Conservation (phyloP, 164 flowering plant species). For the Magnolia kwangsiensis region DNA sequence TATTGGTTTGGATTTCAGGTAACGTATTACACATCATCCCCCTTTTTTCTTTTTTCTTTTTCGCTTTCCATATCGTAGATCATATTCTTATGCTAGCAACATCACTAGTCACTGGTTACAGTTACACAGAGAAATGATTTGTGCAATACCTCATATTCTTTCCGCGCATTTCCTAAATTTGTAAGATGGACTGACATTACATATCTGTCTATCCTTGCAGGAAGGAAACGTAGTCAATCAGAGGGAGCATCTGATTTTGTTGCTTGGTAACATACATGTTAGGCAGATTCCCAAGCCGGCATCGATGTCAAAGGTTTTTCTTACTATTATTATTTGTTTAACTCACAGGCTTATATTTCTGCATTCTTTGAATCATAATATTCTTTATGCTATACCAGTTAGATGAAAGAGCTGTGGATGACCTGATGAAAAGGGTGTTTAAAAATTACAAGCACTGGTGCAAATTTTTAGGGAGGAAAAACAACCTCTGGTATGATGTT, state of each 20-base stretch:
- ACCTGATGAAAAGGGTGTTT: conserved; percentile 73
- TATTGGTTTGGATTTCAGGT: conserved; percentile 90
- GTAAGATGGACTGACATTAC: neutral
- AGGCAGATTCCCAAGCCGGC: conserved; percentile 47
- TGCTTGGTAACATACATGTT: conserved; percentile 71
- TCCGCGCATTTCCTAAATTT: neutral
- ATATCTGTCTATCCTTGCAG: conserved; percentile 29
- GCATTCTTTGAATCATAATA: neutral
- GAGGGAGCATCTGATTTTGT: conserved; percentile 89
- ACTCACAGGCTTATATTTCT: neutral
- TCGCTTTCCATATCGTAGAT: conserved; percentile 21
- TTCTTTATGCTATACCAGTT: conserved; percentile 36
- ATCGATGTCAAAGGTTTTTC: conserved; percentile 42
- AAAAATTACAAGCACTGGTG: conserved; percentile 90
- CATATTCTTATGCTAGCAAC: conserved; percentile 49
- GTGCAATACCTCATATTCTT: neutral
- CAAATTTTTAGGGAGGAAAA: conserved; percentile 71
- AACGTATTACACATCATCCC: neutral
- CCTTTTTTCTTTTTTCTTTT: neutral
- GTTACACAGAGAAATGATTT: neutral
- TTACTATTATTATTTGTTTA: neutral
- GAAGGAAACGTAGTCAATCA: conserved; percentile 85
- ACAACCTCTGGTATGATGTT: conserved; percentile 61
- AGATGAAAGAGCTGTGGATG: conserved; percentile 65
- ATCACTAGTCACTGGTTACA: neutral